Percentiles rank a stretch among this genome's conserved stretches.
Evolutionary conservation across 306 rosid species (phyloP).

Genomic region (Rosa lucieae): DNA sequence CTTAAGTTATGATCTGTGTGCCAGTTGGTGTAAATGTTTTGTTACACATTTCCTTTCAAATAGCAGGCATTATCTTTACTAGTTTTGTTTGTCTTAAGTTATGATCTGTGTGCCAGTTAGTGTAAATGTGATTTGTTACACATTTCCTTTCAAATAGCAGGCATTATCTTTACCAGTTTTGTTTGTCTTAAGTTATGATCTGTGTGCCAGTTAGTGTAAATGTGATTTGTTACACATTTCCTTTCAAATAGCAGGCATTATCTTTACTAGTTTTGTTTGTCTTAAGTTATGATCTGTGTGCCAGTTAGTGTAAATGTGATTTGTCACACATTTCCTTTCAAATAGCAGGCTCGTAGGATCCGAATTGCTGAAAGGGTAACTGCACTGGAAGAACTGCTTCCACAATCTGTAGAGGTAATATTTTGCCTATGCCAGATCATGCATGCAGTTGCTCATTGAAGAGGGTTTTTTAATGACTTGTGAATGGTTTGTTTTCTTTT

Average conservation of each 20-base stretch:
- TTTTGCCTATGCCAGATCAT: neutral
- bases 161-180: neutral
- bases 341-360: conserved; percentile 61
- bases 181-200: neutral
- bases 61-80: conserved; percentile 34
- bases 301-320: neutral
- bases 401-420: conserved; percentile 63
- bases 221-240: neutral
- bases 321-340: neutral
- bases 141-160: conserved; percentile 31
- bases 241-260: conserved; percentile 40
- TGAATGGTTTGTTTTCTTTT: neutral
- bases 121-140: neutral
- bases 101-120: neutral
- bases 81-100: too few relatives aligned
- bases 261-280: too few relatives aligned
- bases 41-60: conserved; percentile 2
- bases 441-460: neutral
- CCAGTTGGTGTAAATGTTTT: neutral
- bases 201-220: neutral
- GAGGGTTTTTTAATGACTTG: conserved; percentile 10
- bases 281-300: neutral
- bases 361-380: conserved; percentile 63
- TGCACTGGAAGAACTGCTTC: conserved; percentile 72
- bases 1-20: neutral